A percentile compares a stretch with the other conserved stretches of the same genome.
These are phyloP conservation scores for Vitis hybrid DNA, from an alignment of 177 flowering plant genomes.

Conservation along the genomic window DNA sequence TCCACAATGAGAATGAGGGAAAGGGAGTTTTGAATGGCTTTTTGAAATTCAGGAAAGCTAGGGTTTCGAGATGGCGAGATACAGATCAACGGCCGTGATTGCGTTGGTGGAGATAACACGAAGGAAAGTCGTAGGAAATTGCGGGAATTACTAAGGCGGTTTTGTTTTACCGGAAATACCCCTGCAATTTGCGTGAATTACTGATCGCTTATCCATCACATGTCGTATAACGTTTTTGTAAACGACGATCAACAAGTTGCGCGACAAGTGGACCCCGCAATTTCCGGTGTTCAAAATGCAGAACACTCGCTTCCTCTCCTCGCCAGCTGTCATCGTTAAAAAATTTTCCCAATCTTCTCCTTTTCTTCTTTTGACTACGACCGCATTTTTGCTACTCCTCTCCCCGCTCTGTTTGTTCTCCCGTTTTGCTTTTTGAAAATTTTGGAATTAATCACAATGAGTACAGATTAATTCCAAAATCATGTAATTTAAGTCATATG, in stretches of 20 bases:
- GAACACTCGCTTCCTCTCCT: slow-evolving; percentile 10
- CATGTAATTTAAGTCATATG: no score
- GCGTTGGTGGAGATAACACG: slow-evolving; percentile 19
- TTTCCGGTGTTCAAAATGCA: slow-evolving; percentile 1
- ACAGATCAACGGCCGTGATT: slow-evolving; percentile 42
- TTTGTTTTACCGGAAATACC: slow-evolving; percentile 6
- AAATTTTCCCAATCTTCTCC: background rate
- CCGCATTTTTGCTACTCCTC: no score
- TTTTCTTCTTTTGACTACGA: no score
- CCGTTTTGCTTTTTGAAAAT: no score
- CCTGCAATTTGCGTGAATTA: background rate
- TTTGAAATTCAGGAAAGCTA: slow-evolving; percentile 14
- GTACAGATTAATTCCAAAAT: no score
- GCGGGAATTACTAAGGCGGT: slow-evolving; percentile 13
- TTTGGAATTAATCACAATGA: no score
- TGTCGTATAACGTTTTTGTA: background rate
- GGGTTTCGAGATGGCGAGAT: slow-evolving; percentile 30
- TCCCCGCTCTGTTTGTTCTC: no score
- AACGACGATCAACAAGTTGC: slow-evolving; percentile 15
- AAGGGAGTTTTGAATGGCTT: background rate
- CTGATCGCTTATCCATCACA: background rate
- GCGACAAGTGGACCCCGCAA: slow-evolving; percentile 19
- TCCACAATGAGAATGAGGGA: background rate
- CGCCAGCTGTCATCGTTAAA: slow-evolving; percentile 19
- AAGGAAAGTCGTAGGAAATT: slow-evolving; percentile 28